Evolutionary conservation across 2,329 filamentous ascomycete genomes (phyloP).

Genomic region (Hypoxylon sp.): DNA sequence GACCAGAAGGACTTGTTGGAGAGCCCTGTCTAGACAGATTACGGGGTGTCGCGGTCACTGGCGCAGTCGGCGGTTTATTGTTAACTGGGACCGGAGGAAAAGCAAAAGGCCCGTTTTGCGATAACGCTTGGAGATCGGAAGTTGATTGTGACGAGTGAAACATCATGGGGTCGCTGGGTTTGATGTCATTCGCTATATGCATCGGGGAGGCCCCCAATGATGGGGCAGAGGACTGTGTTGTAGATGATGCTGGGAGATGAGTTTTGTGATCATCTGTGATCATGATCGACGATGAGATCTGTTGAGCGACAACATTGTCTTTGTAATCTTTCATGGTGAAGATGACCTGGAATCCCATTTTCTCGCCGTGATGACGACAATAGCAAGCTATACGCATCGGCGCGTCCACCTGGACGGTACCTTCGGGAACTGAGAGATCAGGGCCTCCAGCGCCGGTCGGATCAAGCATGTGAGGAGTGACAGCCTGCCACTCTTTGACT

Average conservation of each 20-base stretch:
- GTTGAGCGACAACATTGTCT: conserved; percentile 84
- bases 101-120: conserved; percentile 62
- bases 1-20: conserved; percentile 74
- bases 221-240: conserved; percentile 45
- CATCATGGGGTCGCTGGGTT: conserved; percentile 57
- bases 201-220: conserved; percentile 26
- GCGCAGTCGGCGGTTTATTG: conserved; percentile 59
- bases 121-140: conserved; percentile 73
- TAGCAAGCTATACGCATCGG: conserved; percentile 98
- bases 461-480: conserved; percentile 67
- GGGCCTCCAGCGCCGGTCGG: conserved; percentile 60
- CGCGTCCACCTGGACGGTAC: conserved; percentile 82
- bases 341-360: conserved; percentile 91
- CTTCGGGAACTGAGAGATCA: conserved; percentile 65
- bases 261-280: conserved; percentile 99
- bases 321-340: conserved; percentile 91
- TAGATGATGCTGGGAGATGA: conserved; percentile 64
- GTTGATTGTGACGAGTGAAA: conserved; percentile 73
- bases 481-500: conserved; percentile 84
- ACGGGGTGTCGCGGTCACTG: conserved; percentile 64
- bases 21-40: conserved; percentile 81
- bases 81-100: conserved; percentile 48
- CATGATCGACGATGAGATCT: conserved; percentile 89
- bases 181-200: conserved; percentile 50
- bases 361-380: conserved; percentile 94